Percentiles rank a stretch among this genome's conserved stretches.
Conservation (phyloP, 2,329 filamentous ascomycete genomes). For the Penicillium brasilianum region DNA sequence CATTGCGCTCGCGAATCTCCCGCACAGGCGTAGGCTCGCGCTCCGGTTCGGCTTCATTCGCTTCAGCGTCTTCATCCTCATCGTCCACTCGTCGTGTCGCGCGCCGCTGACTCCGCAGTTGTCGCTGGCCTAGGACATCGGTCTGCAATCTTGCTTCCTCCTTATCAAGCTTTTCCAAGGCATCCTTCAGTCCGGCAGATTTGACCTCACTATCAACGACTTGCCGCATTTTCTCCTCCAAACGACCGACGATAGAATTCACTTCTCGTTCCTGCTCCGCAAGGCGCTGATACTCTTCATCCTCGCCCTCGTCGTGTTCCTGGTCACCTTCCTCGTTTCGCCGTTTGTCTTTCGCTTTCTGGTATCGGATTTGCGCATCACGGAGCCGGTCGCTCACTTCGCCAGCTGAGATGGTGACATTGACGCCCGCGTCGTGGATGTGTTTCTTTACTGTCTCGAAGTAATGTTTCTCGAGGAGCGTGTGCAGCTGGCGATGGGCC, state of each 20-base stretch:
- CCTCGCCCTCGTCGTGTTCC: slow-evolving; percentile 32
- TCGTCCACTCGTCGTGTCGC: slow-evolving; percentile 30
- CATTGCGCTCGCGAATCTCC: slow-evolving; percentile 33
- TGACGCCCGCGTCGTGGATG: slow-evolving; percentile 51
- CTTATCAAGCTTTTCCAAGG: slow-evolving; percentile 50
- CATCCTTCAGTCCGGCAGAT: slow-evolving; percentile 51
- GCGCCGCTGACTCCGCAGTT: slow-evolving; percentile 31
- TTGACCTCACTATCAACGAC: slow-evolving; percentile 62
- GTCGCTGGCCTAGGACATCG: slow-evolving; percentile 40
- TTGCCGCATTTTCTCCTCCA: slow-evolving; percentile 63
- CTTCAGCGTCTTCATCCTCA: slow-evolving; percentile 44
- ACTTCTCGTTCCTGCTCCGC: slow-evolving; percentile 54
- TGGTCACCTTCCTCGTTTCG: slow-evolving; percentile 11
- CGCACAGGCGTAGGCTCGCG: slow-evolving; percentile 50
- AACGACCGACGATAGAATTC: slow-evolving; percentile 55
- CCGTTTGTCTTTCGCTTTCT: slow-evolving; percentile 42
- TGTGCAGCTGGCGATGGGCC: slow-evolving; percentile 53
- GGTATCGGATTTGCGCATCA: slow-evolving; percentile 45
- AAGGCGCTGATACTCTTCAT: slow-evolving; percentile 44
- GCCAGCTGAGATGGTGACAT: slow-evolving; percentile 56
- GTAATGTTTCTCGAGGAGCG: slow-evolving; percentile 50
- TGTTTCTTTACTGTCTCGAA: slow-evolving; percentile 55
- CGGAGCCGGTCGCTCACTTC: slow-evolving; percentile 62
- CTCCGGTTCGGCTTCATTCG: slow-evolving; percentile 48
- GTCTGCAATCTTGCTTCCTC: slow-evolving; percentile 41